Evolutionary conservation across 1,284 basidiomycete species (phyloP).

Genomic region (Malassezia arunalokei): DNA sequence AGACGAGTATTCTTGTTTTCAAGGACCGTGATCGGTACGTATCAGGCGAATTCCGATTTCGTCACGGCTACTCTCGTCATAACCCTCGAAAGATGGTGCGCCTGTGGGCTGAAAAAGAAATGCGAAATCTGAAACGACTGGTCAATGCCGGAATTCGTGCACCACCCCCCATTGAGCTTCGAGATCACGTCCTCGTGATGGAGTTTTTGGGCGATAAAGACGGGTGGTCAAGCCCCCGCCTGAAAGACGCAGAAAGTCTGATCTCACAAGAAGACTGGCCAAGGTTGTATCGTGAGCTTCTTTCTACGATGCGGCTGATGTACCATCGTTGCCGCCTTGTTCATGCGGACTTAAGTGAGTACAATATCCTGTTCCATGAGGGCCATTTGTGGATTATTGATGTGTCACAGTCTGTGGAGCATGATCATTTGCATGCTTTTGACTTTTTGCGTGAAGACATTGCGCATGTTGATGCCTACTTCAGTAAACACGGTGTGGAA

Average conservation of each 20-base stretch:
- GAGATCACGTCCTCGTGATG: constrained; percentile 97
- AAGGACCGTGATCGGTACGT: constrained; percentile 94
- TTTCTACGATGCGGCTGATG: constrained; percentile 69
- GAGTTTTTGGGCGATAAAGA: constrained; percentile 60
- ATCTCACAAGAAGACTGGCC: constrained; percentile 21
- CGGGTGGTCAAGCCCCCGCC: constrained; percentile 36
- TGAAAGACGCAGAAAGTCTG: constrained; percentile 37
- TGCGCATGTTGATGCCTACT: constrained; percentile 85
- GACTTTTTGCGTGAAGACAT: constrained; percentile 91
- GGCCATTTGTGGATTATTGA: constrained; percentile 84
- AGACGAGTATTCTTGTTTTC: constrained; percentile 93
- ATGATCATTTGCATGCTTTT: constrained; percentile 74
- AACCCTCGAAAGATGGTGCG: constrained; percentile 99
- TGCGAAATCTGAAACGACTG: constrained; percentile 82
- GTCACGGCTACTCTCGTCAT: constrained; percentile 75
- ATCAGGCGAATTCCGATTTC: constrained; percentile 75
- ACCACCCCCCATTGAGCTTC: constrained; percentile 78
- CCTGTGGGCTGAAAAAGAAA: constrained; percentile 97
- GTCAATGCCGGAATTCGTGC: constrained; percentile 68
- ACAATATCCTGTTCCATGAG: constrained; percentile 73
- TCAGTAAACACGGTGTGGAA: constrained; percentile 57
- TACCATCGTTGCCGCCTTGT: constrained; percentile 85
- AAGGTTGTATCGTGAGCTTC: constrained; percentile 64
- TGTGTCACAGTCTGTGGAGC: constrained; percentile 95
- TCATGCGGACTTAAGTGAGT: constrained; percentile 94